A percentile compares a stretch with the other conserved stretches of the same genome.
Evolutionary conservation across 2,329 filamentous ascomycete species (phyloP).

Genomic region (Amphichorda felina): DNA sequence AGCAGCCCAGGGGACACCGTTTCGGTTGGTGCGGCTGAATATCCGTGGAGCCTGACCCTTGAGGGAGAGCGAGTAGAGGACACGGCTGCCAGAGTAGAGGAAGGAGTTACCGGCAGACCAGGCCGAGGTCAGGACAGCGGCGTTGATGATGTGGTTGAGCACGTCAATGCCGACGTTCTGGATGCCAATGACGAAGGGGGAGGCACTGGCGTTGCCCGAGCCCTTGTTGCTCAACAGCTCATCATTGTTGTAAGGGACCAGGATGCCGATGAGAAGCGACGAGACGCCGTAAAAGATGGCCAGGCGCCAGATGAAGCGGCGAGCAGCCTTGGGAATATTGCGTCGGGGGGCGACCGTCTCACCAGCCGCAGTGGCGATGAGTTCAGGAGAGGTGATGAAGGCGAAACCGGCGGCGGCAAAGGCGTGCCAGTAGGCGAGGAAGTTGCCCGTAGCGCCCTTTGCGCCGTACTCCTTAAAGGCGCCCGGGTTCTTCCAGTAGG

Average conservation of each 20-base stretch:
- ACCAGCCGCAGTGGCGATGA: slow-evolving; percentile 51
- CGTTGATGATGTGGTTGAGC: slow-evolving; percentile 57
- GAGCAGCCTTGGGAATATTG: slow-evolving; percentile 54
- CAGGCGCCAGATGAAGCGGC: slow-evolving; percentile 49
- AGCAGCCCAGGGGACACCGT: slow-evolving; percentile 46
- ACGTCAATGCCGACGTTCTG: slow-evolving; percentile 49
- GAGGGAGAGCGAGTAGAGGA: slow-evolving; percentile 57
- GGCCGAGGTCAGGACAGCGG: slow-evolving; percentile 53
- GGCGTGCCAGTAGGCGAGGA: slow-evolving; percentile 46
- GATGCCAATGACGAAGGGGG: slow-evolving; percentile 57
- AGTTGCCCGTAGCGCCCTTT: slow-evolving; percentile 34
- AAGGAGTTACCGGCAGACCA: slow-evolving; percentile 51
- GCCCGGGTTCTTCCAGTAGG: slow-evolving; percentile 24
- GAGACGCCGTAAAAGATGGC: slow-evolving; percentile 53
- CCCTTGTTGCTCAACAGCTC: slow-evolving; percentile 37
- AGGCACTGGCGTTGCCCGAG: slow-evolving; percentile 35
- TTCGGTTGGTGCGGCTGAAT: slow-evolving; percentile 47
- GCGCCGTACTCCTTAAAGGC: slow-evolving; percentile 36
- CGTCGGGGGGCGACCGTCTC: slow-evolving; percentile 52
- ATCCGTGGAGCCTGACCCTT: slow-evolving; percentile 52
- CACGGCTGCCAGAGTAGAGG: slow-evolving; percentile 56
- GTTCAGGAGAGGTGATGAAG: slow-evolving; percentile 51
- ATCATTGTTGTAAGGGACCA: slow-evolving; percentile 53
- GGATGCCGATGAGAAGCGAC: slow-evolving; percentile 47
- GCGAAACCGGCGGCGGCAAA: slow-evolving; percentile 48